These are phyloP conservation scores for Penicillium tannophilum DNA, from an alignment of 495 filamentous ascomycete species.

Conservation along the genomic window DNA sequence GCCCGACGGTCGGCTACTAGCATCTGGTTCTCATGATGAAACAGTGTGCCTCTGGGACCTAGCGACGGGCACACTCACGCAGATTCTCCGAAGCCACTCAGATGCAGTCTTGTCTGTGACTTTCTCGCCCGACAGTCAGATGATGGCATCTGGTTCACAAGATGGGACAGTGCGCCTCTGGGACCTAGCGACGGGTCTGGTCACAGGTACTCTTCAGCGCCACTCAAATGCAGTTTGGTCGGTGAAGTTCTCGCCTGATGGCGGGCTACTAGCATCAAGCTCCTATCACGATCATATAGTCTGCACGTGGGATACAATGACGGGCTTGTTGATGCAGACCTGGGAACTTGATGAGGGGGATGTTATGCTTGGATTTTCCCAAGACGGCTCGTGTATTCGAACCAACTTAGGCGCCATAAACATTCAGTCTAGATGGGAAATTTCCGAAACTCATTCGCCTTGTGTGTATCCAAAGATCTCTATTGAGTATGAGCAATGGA, in stretches of 20 bases:
- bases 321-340: background rate
- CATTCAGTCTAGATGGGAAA: no score
- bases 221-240: background rate
- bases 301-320: background rate
- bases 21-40: constrained; percentile 11
- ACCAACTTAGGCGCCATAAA: no score
- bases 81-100: constrained; percentile 22
- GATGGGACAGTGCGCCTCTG: no score
- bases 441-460: no score
- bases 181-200: no score
- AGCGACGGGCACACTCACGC: constrained; percentile 20
- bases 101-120: constrained; percentile 7
- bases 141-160: no score
- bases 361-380: no score
- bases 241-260: background rate
- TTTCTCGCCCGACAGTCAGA: constrained; percentile 27
- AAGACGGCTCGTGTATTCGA: no score
- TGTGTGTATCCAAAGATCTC: no score
- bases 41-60: constrained; percentile 41
- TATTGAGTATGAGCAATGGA: no score
- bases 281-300: background rate
- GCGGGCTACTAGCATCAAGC: background rate
- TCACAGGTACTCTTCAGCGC: background rate
- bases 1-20: background rate
- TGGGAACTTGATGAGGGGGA: no score